Conservation (phyloP, 805 yeast species). For the Saccharomycopsis olivae region DNA sequence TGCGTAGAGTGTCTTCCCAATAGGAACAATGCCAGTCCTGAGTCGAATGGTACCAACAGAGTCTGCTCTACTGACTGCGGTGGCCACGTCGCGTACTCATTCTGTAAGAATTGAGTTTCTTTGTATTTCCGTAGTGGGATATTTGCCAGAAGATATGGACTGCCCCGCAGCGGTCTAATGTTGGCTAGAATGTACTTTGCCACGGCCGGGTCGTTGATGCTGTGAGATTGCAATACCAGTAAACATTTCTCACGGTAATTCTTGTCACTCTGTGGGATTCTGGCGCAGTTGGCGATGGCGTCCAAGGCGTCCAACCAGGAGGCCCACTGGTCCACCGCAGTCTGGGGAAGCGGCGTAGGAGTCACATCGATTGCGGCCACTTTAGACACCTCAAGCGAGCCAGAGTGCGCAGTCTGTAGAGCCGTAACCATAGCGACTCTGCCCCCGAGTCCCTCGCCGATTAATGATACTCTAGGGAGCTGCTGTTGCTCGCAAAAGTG, state of each 20-base stretch:
- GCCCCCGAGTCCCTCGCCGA: conserved; percentile 18
- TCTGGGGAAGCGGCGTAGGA: too few relatives aligned
- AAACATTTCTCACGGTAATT: conserved; percentile 6
- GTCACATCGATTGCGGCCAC: conserved; percentile 9
- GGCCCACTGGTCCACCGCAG: background rate
- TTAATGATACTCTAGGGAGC: conserved; percentile 8
- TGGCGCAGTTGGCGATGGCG: conserved; percentile 5
- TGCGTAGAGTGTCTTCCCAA: conserved; percentile 13
- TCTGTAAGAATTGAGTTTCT: too few relatives aligned
- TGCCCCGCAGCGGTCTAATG: too few relatives aligned
- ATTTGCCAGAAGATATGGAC: too few relatives aligned
- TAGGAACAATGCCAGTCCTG: conserved; percentile 14
- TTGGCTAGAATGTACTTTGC: too few relatives aligned
- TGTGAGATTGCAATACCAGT: conserved; percentile 5
- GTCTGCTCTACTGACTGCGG: too few relatives aligned
- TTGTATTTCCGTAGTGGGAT: too few relatives aligned
- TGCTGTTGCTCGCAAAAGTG: conserved; percentile 4
- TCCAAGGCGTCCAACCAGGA: conserved; percentile 9
- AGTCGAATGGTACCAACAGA: background rate
- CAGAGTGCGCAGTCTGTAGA: conserved; percentile 6
- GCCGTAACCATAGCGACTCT: conserved; percentile 9
- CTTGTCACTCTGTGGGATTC: conserved; percentile 11
- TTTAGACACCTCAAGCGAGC: conserved; percentile 11
- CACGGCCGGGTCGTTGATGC: too few relatives aligned
- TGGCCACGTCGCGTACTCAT: conserved; percentile 12